Evolutionary conservation across 441 rosid species (phyloP).

Genomic region (Croton laevigatus): DNA sequence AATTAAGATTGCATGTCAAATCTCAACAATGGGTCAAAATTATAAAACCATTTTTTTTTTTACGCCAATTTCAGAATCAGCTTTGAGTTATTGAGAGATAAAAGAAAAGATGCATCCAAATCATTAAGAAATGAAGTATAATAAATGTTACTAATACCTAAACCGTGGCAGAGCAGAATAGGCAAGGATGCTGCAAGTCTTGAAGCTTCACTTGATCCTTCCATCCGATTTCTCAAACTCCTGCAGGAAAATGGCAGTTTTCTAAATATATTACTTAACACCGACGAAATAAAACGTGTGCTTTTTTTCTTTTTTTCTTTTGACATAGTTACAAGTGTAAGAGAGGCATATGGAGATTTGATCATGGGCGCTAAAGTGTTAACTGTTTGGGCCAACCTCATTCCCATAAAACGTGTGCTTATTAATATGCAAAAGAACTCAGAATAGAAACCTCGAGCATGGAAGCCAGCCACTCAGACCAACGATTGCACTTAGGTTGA

Average conservation of each 20-base stretch:
- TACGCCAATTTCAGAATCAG: too few relatives aligned
- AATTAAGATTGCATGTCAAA: neutral
- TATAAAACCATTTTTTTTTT: too few relatives aligned
- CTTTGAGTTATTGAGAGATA: too few relatives aligned
- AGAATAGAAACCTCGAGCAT: constrained; percentile 56
- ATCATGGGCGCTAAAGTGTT: too few relatives aligned
- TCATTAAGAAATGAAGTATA: neutral
- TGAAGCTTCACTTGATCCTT: constrained; percentile 44
- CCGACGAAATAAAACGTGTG: neutral
- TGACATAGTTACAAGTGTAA: too few relatives aligned
- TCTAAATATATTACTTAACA: constrained; percentile 7
- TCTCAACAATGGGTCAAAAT: neutral
- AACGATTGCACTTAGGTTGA: constrained; percentile 49
- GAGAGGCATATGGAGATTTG: too few relatives aligned
- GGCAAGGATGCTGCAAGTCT: constrained; percentile 74
- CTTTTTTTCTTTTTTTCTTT: too few relatives aligned
- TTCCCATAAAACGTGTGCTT: too few relatives aligned
- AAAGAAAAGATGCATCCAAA: neutral
- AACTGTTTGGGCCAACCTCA: too few relatives aligned
- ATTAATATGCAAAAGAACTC: neutral
- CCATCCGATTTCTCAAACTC: constrained; percentile 41
- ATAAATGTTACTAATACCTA: constrained; percentile 36
- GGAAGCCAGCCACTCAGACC: constrained; percentile 83
- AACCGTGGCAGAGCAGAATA: constrained; percentile 74
- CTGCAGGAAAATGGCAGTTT: constrained; percentile 33